Evolutionary conservation across 192 early-diverging fungal genomes (phyloP), one percentile per base, ranked within the genome.

Genomic region (Coemansia javaensis): DNA sequence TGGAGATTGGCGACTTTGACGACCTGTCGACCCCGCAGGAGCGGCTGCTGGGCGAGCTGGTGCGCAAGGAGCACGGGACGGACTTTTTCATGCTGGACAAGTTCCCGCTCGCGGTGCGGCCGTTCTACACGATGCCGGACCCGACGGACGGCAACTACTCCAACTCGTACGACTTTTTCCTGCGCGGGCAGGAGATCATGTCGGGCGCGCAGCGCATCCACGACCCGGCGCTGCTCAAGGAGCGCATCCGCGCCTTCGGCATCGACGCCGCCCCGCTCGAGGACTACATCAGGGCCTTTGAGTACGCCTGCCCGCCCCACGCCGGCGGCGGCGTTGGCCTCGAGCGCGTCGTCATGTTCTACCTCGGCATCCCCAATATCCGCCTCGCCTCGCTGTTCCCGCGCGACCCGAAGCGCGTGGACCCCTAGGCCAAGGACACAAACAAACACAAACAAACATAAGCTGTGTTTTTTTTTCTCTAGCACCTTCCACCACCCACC

Each of bases 121-220:
- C 97, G 31, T 97, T 97, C 84, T 99, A 99, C 83, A 99, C 97
- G 27, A 99, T 99, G 97, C 94, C 94, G 22, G 94, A 98, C 66
- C 88, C 97, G 18, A 66, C 69, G 21, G 71, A 85, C 54, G 77
- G 83, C 11, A 77, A 79, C 42, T 99, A 97, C 80, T 93, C 91
- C 62, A 99, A 99, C 88, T 97, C 93, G 25, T 99, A 95, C 69
- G 97, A 99, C 79, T 95, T 99, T 74, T 99, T 99, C 77, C 90
- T 99, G 78, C 86, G 97, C 53, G 94, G 94, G 32, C 90, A 99
- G 68, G 97, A 99, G 66, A 97, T 99, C 66, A 79, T 98, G 52
- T 97, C 94, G 18, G 97, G 97, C 23, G 97, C 94, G 13, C 97
- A 99, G 79, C 93, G 97, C 82, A 82, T 99, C 40, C 97, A 99